Evolutionary conservation across 306 rosid species (phyloP).

Genomic region (Amphicarpaea edgeworthii): DNA sequence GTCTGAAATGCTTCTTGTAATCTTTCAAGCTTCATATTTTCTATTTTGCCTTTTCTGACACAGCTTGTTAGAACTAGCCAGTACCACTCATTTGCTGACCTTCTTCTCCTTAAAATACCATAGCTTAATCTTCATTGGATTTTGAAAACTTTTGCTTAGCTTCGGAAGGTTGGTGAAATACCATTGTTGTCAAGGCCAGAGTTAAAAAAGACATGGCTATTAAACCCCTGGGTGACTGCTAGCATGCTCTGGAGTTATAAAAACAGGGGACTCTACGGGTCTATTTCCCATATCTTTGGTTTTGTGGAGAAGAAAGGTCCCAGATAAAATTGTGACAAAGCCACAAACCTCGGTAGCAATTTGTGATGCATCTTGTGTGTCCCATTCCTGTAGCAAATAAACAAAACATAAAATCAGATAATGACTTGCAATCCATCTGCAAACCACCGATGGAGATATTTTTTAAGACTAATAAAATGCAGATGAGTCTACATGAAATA

Average conservation of each 20-base stretch:
- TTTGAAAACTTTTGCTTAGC: not conserved
- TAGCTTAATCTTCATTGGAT: slow-evolving; percentile 3
- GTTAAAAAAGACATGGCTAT: not conserved
- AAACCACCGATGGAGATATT: not conserved
- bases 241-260: slow-evolving; percentile 37
- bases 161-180: not conserved
- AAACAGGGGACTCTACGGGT: slow-evolving; percentile 48
- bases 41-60: slow-evolving; percentile 1
- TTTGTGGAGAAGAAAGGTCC: slow-evolving; percentile 94
- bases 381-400: slow-evolving; percentile 73
- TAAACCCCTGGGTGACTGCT: not conserved
- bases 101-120: slow-evolving; percentile 30
- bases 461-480: not conserved
- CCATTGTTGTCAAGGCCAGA: not conserved
- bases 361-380: slow-evolving; percentile 74
- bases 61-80: not conserved
- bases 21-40: not conserved
- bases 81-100: slow-evolving; percentile 1
- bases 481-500: slow-evolving; percentile 7
- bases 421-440: not conserved
- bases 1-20: slow-evolving; percentile 25
- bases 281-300: slow-evolving; percentile 87
- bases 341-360: slow-evolving; percentile 88
- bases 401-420: not conserved
- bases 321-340: slow-evolving; percentile 84